Base-by-base conservation (phyloP, 2,329 filamentous ascomycete species). In the Clarireedia paspali region DNA sequence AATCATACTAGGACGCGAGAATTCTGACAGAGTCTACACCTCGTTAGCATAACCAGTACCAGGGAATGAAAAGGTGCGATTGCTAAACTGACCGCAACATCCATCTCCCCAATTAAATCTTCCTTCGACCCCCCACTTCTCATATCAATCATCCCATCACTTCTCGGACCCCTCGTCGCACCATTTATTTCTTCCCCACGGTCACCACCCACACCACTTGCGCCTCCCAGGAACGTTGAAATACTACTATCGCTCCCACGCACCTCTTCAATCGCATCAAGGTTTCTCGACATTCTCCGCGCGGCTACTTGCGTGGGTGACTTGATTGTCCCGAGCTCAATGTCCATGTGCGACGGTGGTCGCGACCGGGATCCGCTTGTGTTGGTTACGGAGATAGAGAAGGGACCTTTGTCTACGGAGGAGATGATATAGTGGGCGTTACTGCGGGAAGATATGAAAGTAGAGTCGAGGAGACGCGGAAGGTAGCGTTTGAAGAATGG, bases 401-500 rank as follows among this genome's bases (percentile, higher is more conserved):
- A 45, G 20, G 20, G 42, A 12, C 20, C n/a, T 24, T 45, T 45
- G 23, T 45, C 42, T 7, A 2, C 20, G 12, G 24, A 17, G 10
- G 42, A 45, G 23, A 45, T 26, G n/a, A 6, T 5, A 14, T 23
- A 45, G 12, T 24, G 42, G 12, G 17, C 17, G 17, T 45, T 45
- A 12, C 42, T 45, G 20, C 42, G 42, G 17, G 42, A 15, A 6
- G 17, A 23, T 5, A 24, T 45, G 42, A 45, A 23, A 9, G 6
- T 26, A 20, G 17, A 23, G 20, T 45, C 42, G 30, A 50, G 14
- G 15, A 55, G 24, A 14, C 34, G 44, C 23, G 72, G 71, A 14
- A 74, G 62, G 57, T 71, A 70, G 10, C 63, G 65, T 27, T 66
- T 60, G 56, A 75, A 74, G 61, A 76, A 74, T 1, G 72, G 73